These are phyloP conservation scores for Trichoderma breve DNA, from an alignment of 2,329 filamentous ascomycete species.

Conservation along the genomic window DNA sequence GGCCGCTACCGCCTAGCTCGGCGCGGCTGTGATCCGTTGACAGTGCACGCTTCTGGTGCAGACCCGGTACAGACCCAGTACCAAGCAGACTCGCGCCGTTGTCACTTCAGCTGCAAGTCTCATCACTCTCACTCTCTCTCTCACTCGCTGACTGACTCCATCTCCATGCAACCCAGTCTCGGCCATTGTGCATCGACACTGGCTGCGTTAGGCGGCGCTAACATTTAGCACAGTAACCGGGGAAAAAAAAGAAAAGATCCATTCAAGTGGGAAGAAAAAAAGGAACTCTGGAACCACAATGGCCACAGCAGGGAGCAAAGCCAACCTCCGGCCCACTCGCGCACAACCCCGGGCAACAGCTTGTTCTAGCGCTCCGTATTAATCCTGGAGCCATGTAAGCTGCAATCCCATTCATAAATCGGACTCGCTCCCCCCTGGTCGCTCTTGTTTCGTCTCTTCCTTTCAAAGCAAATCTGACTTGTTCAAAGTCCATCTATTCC, in stretches of 20 bases:
- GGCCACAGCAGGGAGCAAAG: neutral
- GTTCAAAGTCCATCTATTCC: conserved; percentile 16
- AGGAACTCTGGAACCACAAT: neutral
- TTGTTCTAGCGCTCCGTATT: conserved; percentile 19
- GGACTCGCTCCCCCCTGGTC: conserved; percentile 6
- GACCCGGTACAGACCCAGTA: neutral
- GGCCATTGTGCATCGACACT: neutral
- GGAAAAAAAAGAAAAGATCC: neutral
- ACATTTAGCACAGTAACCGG: neutral
- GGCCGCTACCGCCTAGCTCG: conserved; percentile 1
- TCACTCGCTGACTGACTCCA: neutral
- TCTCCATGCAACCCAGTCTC: neutral
- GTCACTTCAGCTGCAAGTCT: neutral
- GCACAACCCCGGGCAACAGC: neutral
- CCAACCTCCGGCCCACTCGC: neutral
- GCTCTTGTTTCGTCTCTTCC: neutral
- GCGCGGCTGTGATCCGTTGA: conserved; percentile 16
- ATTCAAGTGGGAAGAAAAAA: neutral
- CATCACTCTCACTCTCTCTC: neutral
- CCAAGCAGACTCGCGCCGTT: neutral
- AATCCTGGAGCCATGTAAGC: conserved; percentile 10
- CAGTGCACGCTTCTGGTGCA: too few relatives aligned
- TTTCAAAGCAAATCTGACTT: conserved; percentile 7
- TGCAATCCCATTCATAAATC: conserved; percentile 10
- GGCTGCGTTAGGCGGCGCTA: neutral